Conservation (phyloP, 257 asterid species). For the Haberlea rhodopensis region DNA sequence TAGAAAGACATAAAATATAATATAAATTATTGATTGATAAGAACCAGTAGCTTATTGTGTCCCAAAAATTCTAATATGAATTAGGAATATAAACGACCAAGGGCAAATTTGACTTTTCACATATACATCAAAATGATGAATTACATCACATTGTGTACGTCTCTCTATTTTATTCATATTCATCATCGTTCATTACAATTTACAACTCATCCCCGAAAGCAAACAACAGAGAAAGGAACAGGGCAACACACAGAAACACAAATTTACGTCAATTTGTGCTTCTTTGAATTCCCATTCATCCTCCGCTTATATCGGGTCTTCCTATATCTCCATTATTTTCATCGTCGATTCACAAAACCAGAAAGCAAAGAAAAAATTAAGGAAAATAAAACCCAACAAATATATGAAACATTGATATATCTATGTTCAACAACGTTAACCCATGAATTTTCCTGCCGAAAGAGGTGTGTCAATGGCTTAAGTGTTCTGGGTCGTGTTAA, state of each 20-base stretch:
- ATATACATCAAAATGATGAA: slow-evolving; percentile 24
- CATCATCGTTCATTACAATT: slow-evolving; percentile 20
- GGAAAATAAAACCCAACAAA: slow-evolving; percentile 9
- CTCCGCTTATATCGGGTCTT: slow-evolving; percentile 85
- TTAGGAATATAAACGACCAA: background rate
- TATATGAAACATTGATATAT: background rate
- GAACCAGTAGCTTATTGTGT: background rate
- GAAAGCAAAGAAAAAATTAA: background rate
- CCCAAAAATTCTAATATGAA: background rate
- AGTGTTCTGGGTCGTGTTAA: slow-evolving; percentile 28
- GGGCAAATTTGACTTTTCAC: slow-evolving; percentile 29
- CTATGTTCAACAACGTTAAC: background rate
- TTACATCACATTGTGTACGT: background rate
- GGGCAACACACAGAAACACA: slow-evolving; percentile 11
- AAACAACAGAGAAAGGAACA: slow-evolving; percentile 36
- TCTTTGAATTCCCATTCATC: slow-evolving; percentile 41
- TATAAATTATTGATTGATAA: slow-evolving; percentile 7
- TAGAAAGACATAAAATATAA: background rate
- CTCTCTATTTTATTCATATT: background rate
- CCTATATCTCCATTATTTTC: slow-evolving; percentile 32
- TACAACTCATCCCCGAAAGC: slow-evolving; percentile 21
- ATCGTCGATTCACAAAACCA: slow-evolving; percentile 34
- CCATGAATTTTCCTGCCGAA: slow-evolving; percentile 28
- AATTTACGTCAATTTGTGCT: slow-evolving; percentile 30
- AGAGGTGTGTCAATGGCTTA: slow-evolving; percentile 31